These are phyloP conservation scores for Triticum dicoccoides DNA, from an alignment of 176 grass and related monocot genomes.

Conservation along the genomic window DNA sequence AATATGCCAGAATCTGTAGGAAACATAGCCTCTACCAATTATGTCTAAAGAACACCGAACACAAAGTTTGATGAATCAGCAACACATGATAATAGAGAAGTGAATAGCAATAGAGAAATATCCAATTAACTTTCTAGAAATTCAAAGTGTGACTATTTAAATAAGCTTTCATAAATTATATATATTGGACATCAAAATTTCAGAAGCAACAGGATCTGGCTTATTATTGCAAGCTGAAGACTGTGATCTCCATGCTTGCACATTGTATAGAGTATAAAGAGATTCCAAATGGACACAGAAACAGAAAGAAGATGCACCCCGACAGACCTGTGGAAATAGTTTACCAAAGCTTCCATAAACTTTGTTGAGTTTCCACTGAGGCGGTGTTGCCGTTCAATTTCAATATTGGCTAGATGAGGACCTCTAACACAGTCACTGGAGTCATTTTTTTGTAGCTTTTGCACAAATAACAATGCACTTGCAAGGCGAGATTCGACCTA, in stretches of 20 bases:
- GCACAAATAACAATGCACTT: slow-evolving; percentile 74
- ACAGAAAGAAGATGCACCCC: not conserved
- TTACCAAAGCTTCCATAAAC: slow-evolving; percentile 65
- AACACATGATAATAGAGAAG: not conserved
- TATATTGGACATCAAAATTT: not conserved
- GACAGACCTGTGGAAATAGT: slow-evolving; percentile 82
- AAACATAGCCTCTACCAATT: slow-evolving; percentile 4
- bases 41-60: not conserved
- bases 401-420: slow-evolving; percentile 78
- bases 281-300: slow-evolving; percentile 3
- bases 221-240: slow-evolving; percentile 2
- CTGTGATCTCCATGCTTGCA: slow-evolving; percentile 5
- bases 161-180: not conserved
- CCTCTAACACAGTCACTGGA: slow-evolving; percentile 64
- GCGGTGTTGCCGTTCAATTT: slow-evolving; percentile 68
- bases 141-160: not conserved
- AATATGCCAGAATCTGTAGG: not conserved
- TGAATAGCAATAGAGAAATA: not conserved
- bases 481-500: slow-evolving; percentile 83
- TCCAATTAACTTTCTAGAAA: not conserved
- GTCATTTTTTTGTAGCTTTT: slow-evolving; percentile 68
- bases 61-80: not conserved
- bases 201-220: not conserved
- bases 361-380: slow-evolving; percentile 57
- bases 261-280: slow-evolving; percentile 15